A percentile compares a stretch with the other conserved stretches of the same genome.
Evolutionary conservation across 2,329 filamentous ascomycete species (phyloP).

Genomic region (Colletotrichum sp.): DNA sequence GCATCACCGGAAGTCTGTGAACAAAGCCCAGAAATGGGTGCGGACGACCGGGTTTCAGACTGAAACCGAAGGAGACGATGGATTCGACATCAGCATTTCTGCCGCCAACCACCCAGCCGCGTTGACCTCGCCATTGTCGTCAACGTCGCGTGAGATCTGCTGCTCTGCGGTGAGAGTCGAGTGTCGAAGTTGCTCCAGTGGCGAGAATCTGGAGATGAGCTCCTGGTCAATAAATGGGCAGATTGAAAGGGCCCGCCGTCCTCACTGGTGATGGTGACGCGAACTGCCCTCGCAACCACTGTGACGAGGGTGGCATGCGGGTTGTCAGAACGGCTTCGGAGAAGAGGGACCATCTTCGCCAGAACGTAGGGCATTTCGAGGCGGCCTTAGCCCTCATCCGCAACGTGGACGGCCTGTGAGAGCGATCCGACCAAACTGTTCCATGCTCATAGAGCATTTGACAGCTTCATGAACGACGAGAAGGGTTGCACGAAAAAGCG

Average conservation of each 20-base stretch:
- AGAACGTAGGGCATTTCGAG: not conserved
- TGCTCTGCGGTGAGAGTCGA: not conserved
- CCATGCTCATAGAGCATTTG: not conserved
- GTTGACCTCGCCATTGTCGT: not conserved
- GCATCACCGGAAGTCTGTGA: not conserved
- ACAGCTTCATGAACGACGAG: not conserved
- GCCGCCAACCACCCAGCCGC: not conserved
- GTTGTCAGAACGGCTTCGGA: not conserved
- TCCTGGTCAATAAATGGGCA: not conserved
- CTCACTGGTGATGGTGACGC: not conserved
- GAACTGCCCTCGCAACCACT: not conserved
- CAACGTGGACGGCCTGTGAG: accelerated
- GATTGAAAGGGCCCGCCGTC: not conserved
- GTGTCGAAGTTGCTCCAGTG: not conserved
- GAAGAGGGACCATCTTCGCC: not conserved
- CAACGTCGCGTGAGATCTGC: not conserved
- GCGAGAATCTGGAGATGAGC: not conserved
- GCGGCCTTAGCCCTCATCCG: not conserved
- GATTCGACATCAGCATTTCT: not conserved
- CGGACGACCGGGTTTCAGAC: not conserved
- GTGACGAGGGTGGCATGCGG: not conserved
- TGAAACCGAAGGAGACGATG: not conserved
- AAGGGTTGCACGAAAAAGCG: not conserved
- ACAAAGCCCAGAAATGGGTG: not conserved
- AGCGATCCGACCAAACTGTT: not conserved